phyloP scores from a whole-genome alignment of 2,329 filamentous ascomycete species.

The Pseudocercospora eumusae region DNA sequence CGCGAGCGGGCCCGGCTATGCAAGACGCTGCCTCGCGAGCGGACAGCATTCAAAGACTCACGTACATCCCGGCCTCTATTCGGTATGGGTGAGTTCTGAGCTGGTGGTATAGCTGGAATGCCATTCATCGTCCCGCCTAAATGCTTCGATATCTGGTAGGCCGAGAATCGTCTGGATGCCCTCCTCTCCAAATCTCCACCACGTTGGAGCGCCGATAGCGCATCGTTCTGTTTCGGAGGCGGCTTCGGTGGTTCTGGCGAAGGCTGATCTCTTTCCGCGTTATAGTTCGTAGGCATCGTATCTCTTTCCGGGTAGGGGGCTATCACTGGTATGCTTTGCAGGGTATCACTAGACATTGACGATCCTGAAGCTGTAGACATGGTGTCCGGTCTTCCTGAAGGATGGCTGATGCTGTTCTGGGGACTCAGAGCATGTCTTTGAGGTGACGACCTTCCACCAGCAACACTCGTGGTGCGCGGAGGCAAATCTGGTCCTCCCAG shows the following conservation, averaged over 20 bases:
- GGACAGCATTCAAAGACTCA: slow-evolving; percentile 77
- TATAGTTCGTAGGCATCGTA: slow-evolving; percentile 45
- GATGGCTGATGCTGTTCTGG: slow-evolving; percentile 36
- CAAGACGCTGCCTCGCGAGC: slow-evolving; percentile 56
- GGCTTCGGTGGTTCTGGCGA: slow-evolving; percentile 63
- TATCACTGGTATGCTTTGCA: slow-evolving; percentile 74
- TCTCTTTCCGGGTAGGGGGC: slow-evolving; percentile 70
- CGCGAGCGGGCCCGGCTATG: slow-evolving; percentile 35
- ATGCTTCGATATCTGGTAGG: slow-evolving; percentile 95
- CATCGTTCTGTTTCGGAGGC: slow-evolving; percentile 81
- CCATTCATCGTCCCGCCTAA: slow-evolving; percentile 77
- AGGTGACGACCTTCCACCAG: slow-evolving; percentile 46
- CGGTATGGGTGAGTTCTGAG: slow-evolving; percentile 77
- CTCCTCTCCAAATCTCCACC: slow-evolving; percentile 89
- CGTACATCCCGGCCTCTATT: slow-evolving; percentile 81
- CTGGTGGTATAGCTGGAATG: slow-evolving; percentile 78
- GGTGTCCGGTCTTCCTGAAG: slow-evolving; percentile 25
- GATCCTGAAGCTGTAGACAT: slow-evolving; percentile 57
- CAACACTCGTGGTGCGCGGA: slow-evolving; percentile 51
- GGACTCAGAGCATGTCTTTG: slow-evolving; percentile 45
- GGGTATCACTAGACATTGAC: slow-evolving; percentile 69
- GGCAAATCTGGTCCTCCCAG: slow-evolving; percentile 47
- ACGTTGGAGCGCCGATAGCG: slow-evolving; percentile 83
- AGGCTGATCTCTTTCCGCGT: slow-evolving; percentile 40
- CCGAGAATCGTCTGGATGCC: slow-evolving; percentile 89